A percentile compares a stretch with the other conserved stretches of the same genome.
phyloP scores from a whole-genome alignment of 1,284 basidiomycete genomes.

The Ustilago vetiveriae region DNA sequence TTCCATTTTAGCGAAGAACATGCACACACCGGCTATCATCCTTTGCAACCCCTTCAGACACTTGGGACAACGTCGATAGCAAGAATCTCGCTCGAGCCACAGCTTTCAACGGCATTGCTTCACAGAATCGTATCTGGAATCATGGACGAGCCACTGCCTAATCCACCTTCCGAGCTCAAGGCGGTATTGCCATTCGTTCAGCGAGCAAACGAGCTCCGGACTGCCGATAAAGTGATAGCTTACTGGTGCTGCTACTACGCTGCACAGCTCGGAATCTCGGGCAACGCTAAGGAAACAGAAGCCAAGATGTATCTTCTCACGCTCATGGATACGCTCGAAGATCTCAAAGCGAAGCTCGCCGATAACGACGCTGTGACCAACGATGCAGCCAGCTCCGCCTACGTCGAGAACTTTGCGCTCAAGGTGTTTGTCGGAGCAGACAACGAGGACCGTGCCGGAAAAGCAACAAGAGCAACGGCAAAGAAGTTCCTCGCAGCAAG shows the following conservation, averaged over 20 bases:
- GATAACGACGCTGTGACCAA: constrained; percentile 83
- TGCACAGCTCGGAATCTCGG: constrained; percentile 82
- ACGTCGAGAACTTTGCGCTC: constrained; percentile 92
- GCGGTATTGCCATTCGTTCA: constrained; percentile 82
- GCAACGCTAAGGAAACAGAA: constrained; percentile 73
- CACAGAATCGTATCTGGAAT: neutral
- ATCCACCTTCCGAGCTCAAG: constrained; percentile 65
- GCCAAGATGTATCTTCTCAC: constrained; percentile 76
- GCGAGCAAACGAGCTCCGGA: constrained; percentile 83
- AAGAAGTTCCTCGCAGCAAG: constrained; percentile 87
- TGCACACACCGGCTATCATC: no score
- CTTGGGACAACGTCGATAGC: no score
- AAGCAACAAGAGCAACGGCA: constrained; percentile 80
- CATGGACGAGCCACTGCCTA: constrained; percentile 40
- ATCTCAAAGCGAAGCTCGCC: constrained; percentile 79
- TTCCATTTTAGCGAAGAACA: neutral
- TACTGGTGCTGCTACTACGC: constrained; percentile 97
- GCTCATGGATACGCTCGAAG: constrained; percentile 82
- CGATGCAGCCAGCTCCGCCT: constrained; percentile 83
- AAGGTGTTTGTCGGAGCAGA: constrained; percentile 89
- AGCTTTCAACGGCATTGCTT: no score
- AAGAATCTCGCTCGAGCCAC: no score
- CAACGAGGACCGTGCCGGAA: constrained; percentile 83
- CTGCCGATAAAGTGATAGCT: constrained; percentile 83
- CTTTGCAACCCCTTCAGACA: no score